Evolutionary conservation across 164 flowering plant species (phyloP), one percentile per base, ranked within the genome.

Genomic region (Stephania yunnanensis): DNA sequence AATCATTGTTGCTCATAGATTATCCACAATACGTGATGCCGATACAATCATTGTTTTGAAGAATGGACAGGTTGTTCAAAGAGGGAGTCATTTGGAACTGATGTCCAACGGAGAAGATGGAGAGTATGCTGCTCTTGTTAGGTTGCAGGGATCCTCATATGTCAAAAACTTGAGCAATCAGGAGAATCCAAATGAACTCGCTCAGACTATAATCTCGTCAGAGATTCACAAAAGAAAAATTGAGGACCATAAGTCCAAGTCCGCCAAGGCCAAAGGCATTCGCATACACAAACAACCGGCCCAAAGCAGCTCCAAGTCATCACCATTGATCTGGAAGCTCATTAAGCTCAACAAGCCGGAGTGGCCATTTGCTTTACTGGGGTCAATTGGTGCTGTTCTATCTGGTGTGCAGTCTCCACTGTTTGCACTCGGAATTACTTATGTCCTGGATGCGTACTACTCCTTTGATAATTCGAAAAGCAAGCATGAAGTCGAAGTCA

Each of bases 401-500:
- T 87, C 90, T 6, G 98, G 96, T 19, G 80, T 86, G 81, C 81
- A 86, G 81, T 86, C 87, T 76, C 94, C 96, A 44, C 78, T 90
- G 0, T 93, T 93, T 79, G 89, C 92, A 17, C 81, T 89, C 74
- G 93, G 89, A 66, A 84, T 91, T 68, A 84, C 91, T 10, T 85
- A 87, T 71, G 75, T 85, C 73, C 75, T 93, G 77, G 82, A 86
- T 58, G 86, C 83, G 9, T 90, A 87, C 79, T 91, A 87, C 70
- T 86, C 89, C 20, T 71, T 77, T 48, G 82, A 86, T 66, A 71
- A 74, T 67, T 73, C 79, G 42, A 75, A 70, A 55, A 87, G 89
- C 72, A 87, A 84, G 74, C 77, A 78, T 58, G 93, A 91, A 64
- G 83, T 88, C 20, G 58, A 73, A 17, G n/a, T 77, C 50, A 70